A percentile compares a stretch with the other conserved stretches of the same genome.
phyloP scores from a whole-genome alignment of 2,329 filamentous ascomycete species.

The Alternaria alternata region DNA sequence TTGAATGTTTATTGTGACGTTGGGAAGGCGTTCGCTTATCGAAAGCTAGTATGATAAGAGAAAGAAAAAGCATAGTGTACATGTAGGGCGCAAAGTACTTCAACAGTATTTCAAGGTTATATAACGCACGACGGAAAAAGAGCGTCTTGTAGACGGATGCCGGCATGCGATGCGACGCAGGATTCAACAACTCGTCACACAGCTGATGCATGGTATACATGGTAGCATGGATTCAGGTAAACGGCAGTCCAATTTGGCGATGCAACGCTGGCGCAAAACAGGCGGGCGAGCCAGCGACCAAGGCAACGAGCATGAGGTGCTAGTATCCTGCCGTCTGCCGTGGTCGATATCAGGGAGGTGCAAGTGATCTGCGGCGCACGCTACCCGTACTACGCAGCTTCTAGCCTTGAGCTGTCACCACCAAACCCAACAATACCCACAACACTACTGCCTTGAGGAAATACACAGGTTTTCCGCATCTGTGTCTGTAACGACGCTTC shows the following conservation, averaged over 20 bases:
- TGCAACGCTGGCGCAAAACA: too few species aligned
- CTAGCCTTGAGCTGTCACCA: slow-evolving; percentile 18
- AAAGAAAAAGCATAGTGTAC: neutral
- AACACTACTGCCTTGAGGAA: slow-evolving; percentile 9
- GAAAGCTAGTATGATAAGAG: neutral
- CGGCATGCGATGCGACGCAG: neutral
- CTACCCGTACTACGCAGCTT: slow-evolving; percentile 20
- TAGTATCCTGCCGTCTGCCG: neutral
- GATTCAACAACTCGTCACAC: neutral
- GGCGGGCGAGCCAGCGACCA: too few species aligned
- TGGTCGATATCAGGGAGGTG: slow-evolving; percentile 11
- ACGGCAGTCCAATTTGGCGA: neutral
- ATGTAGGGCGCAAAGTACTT: neutral
- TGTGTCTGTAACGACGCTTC: slow-evolving; percentile 29
- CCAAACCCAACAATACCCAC: slow-evolving; percentile 19
- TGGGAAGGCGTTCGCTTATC: neutral
- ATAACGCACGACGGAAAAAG: neutral
- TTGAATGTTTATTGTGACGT: neutral
- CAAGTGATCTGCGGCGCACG: slow-evolving; percentile 14
- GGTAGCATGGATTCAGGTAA: too few species aligned
- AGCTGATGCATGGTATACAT: neutral
- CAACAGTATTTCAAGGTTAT: neutral
- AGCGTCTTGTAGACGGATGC: neutral
- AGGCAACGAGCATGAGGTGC: too few species aligned
- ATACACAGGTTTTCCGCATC: slow-evolving; percentile 2